Conservation (phyloP, 345 rosid genomes). For the Sonneratia alba region DNA sequence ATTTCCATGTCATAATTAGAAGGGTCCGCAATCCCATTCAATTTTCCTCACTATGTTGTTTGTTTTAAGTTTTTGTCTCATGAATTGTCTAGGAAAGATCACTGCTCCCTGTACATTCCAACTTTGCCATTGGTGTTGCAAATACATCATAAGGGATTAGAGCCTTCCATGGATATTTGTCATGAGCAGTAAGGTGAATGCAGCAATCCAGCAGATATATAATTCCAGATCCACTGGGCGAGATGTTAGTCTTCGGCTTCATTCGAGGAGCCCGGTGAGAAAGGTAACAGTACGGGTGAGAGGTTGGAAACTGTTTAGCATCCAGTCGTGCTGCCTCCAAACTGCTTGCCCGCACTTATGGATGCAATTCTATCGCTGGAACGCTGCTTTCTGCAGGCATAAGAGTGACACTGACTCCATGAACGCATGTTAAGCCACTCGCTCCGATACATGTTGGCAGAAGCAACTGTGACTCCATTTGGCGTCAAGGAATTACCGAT, state of each 20-base stretch:
- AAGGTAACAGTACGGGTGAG: too few relatives aligned
- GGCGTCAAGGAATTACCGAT: slow-evolving; percentile 17
- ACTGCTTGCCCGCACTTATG: not conserved
- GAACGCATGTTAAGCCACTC: slow-evolving; percentile 26
- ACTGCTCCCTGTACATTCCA: not conserved
- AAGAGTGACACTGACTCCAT: slow-evolving; percentile 17
- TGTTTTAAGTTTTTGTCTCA: too few relatives aligned
- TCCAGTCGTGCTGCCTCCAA: not conserved
- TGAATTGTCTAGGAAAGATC: not conserved
- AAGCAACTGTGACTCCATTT: slow-evolving; percentile 19
- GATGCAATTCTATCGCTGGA: slow-evolving; percentile 1
- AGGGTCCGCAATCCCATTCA: too few relatives aligned
- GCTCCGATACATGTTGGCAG: slow-evolving; percentile 22
- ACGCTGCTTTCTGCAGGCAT: not conserved
- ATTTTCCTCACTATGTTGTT: too few relatives aligned
- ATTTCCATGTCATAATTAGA: too few relatives aligned
- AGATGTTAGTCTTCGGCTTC: not conserved
- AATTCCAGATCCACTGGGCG: too few relatives aligned
- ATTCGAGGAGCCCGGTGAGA: not conserved
- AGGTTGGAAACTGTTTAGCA: not conserved
- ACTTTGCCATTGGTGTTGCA: not conserved
- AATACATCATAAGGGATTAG: not conserved
- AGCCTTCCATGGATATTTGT: not conserved
- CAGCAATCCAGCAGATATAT: not conserved
- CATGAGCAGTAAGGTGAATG: not conserved